Base-by-base conservation (phyloP, 495 filamentous ascomycete species). In the Annulohypoxylon moriforme region DNA sequence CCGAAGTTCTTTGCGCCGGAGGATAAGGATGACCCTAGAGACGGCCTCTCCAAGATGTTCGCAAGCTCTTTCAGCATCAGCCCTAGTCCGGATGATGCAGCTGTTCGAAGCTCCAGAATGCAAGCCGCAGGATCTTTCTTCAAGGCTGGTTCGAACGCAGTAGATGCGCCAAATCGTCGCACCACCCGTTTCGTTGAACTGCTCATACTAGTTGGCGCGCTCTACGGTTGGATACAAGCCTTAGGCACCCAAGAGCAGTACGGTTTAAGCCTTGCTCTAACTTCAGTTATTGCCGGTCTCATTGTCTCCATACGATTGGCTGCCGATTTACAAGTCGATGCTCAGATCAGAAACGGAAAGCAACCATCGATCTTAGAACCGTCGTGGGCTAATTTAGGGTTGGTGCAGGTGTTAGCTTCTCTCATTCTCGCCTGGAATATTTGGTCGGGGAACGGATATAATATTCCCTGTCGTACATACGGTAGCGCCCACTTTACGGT, bases 41-140 rank as follows among this genome's bases (percentile, higher is more conserved):
- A 78, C 38, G 57, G 55, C 3, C 72, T 80, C 31, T 78, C 76
- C 11, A 75, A 65, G 20, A 75, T 80, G 69, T 77, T 80, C 44
- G 73, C 67, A 13, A 73, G 44, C 50, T 75, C 73, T 7, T 80
- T 80, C 36, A 77, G 73, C 50, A 67, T 80, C 38, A 74, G 76
- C 42, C 73, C 73, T 42, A 50, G 63, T 46, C 72, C 71, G 46
- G 64, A 70, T 42, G 76, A 77, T 22, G 72, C 71, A 11, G 49
- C 29, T n/a, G 34, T 33, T 24, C 60, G 52, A 22, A 49, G 22
- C 5, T 27, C 56, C 34, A 61, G 11, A 38, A 5, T 14, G 27
- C 38, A 24, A 25, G 49, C 13, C 18, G 60, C 29, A 36, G 46
- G 6, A n/a, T 46, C 46, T 20, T n/a, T 68, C 10, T 65, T 73